Base-by-base conservation (phyloP, 495 filamentous ascomycete species). In the Hypomontagnella submonticulosa region DNA sequence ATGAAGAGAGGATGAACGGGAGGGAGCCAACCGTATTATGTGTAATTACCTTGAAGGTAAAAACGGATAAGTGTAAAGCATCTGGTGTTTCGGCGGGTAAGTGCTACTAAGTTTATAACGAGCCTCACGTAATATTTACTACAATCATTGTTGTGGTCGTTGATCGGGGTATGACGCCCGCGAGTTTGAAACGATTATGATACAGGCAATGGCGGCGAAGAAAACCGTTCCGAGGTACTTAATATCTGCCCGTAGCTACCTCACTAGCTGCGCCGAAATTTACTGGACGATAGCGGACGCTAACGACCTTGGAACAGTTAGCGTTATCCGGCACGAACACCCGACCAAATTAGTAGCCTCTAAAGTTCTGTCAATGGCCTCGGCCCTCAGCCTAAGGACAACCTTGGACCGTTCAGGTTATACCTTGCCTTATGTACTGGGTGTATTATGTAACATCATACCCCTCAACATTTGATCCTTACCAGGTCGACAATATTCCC, bases 101-200 rank as follows among this genome's bases (percentile, higher is more conserved):
- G 37, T 56, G 27, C 32, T 57, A 50, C 30, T 27, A 11, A 10
- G 36, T 13, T 41, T 37, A 40, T 20, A 38, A 38, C n/a, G n/a
- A 38, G 3, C n/a, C 36, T 38, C 36, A 13, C 36, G 36, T 38
- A 38, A 38, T 38, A 20, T 15, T 15, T 50, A 53, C 16, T 19
- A 18, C 9, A 46, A 6, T 48, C 55, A 36, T 19, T 20, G 37
- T 27, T 19, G 43, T 4, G 32, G 37, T 63, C 41, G 49, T 58
- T 62, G 53, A 62, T 63, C 49, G 46, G 53, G 65, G 55, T 63
- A 63, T 51, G 37, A 51, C 55, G 59, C 20, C 55, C 55, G 42
- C 59, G 32, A 51, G 30, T 42, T 32, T 63, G 65, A 68, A 68
- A 68, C 65, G 13, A 51, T 52, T 23, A 63, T 68, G 65, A 63